Conservation (phyloP, 2,329 filamentous ascomycete species). For the Pseudogymnoascus sp. region DNA sequence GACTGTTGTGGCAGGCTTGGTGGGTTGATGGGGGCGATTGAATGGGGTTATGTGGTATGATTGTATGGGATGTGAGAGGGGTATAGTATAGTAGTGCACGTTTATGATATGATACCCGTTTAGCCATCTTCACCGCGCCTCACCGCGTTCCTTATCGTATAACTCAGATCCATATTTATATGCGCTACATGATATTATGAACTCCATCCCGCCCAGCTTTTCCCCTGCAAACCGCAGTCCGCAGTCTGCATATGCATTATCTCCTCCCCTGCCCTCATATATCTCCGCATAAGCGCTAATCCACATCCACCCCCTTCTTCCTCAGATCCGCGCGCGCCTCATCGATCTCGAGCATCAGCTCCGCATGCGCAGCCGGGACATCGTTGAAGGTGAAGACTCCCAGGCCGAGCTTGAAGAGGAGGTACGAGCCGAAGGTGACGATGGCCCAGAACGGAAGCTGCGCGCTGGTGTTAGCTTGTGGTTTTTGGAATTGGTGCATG, state of each 20-base stretch:
- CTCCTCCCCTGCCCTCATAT: constrained; percentile 6
- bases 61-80: not conserved
- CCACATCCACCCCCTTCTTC: constrained; percentile 60
- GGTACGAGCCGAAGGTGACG: constrained; percentile 83
- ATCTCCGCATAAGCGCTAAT: constrained; percentile 18
- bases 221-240: not conserved
- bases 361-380: constrained; percentile 80
- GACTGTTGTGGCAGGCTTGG: constrained; percentile 52
- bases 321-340: constrained; percentile 67
- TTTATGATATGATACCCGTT: constrained; percentile 1
- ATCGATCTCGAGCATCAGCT: constrained; percentile 80
- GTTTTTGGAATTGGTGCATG: not conserved
- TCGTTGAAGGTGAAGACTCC: constrained; percentile 97
- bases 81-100: not conserved
- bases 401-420: constrained; percentile 84
- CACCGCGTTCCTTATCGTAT: not conserved
- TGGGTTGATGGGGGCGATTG: constrained; percentile 12
- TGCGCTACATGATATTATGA: constrained; percentile 3
- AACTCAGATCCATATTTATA: not conserved
- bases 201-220: not conserved
- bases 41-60: not conserved
- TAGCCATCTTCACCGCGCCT: not conserved
- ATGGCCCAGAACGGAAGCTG: constrained; percentile 91
- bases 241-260: not conserved
- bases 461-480: not conserved